These are phyloP conservation scores for Aspergillus sclerotiicarbonarius DNA, from an alignment of 495 filamentous ascomycete species.

Conservation along the genomic window DNA sequence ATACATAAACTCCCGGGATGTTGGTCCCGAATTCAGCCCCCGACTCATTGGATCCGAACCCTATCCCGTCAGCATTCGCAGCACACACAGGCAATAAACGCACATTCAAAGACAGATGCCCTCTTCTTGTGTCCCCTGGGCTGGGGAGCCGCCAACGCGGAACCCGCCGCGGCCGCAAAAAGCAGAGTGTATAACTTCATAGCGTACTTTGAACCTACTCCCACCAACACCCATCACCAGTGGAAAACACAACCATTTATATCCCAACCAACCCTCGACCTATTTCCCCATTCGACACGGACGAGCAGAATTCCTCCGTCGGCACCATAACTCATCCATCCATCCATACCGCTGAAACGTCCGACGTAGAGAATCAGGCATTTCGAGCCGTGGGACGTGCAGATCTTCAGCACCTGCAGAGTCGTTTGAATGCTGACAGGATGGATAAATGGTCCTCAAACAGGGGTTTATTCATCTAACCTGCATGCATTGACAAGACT, in stretches of 20 bases:
- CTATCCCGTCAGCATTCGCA: slow-evolving; percentile 1
- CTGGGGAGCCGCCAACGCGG: slow-evolving; percentile 27
- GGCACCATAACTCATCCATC: too few species aligned
- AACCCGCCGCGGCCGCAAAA: slow-evolving; percentile 28
- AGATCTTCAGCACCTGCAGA: not conserved
- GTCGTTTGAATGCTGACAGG: not conserved
- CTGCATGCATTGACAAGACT: not conserved
- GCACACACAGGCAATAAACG: not conserved
- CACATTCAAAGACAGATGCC: slow-evolving; percentile 14
- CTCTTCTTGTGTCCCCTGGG: slow-evolving; percentile 16
- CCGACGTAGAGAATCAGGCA: too few species aligned
- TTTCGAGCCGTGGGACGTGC: not conserved
- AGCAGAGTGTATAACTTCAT: slow-evolving; percentile 31
- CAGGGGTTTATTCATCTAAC: not conserved
- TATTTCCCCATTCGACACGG: too few species aligned
- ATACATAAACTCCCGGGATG: slow-evolving; percentile 42
- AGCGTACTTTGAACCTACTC: too few species aligned
- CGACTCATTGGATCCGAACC: slow-evolving; percentile 38
- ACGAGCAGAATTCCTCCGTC: too few species aligned
- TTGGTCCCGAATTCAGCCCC: slow-evolving; percentile 52
- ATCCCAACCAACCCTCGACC: too few species aligned
- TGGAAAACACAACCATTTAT: not conserved
- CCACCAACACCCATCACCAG: too few species aligned
- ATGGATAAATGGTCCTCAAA: not conserved
- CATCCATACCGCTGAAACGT: too few species aligned